Percentiles rank a stretch among this genome's conserved stretches.
phyloP scores from a whole-genome alignment of 805 yeast genomes.

The Cyberlindnera petersonii region DNA sequence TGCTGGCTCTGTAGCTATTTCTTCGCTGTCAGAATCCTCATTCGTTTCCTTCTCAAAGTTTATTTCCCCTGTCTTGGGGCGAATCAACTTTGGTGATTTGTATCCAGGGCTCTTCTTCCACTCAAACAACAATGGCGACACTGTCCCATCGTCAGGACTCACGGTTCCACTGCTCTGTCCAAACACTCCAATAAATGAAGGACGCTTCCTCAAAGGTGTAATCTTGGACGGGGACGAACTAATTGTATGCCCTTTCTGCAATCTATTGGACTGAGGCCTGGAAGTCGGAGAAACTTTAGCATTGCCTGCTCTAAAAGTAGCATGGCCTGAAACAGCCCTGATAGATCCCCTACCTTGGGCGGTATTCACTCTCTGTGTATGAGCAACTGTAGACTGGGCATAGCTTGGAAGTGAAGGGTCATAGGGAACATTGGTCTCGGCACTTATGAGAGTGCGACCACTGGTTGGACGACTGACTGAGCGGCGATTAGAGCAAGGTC shows the following conservation, averaged over 20 bases:
- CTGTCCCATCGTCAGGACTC: neutral
- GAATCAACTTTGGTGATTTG: conserved; percentile 16
- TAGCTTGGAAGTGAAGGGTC: conserved; percentile 10
- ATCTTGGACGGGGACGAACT: neutral
- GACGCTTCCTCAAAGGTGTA: conserved; percentile 7
- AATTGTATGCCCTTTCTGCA: neutral
- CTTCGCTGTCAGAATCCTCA: neutral
- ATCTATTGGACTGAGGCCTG: conserved; percentile 9
- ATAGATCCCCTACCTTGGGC: neutral
- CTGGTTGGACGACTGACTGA: neutral
- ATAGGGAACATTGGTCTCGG: neutral
- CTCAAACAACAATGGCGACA: neutral
- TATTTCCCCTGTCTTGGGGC: neutral
- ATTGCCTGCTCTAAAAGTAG: conserved; percentile 10
- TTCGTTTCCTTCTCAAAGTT: neutral
- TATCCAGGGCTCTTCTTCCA: conserved; percentile 14
- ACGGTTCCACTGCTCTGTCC: conserved; percentile 3
- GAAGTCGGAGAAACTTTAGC: neutral
- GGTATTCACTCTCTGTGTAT: conserved; percentile 3
- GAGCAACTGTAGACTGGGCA: conserved; percentile 9
- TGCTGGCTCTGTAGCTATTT: no score
- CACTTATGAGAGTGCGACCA: neutral
- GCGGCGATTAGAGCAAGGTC: conserved; percentile 4
- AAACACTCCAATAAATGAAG: conserved; percentile 11
- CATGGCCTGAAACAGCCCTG: neutral